Evolutionary conservation across 495 filamentous ascomycete species (phyloP).

Genomic region (Penicillium parvum): DNA sequence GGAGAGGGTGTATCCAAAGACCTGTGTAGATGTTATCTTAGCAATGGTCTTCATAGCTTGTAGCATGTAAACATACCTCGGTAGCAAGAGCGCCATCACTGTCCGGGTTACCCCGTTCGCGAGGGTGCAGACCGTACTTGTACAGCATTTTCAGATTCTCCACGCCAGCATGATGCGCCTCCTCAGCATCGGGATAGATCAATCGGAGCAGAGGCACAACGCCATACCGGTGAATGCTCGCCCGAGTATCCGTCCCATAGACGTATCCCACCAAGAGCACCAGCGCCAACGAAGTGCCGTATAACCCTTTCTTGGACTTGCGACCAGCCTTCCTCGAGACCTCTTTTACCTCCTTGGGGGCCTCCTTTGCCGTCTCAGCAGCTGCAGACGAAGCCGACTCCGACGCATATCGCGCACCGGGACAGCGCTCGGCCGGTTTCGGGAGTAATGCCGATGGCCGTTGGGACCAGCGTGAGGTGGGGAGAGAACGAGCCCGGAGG

Average conservation of each 20-base stretch:
- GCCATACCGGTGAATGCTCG: constrained; percentile 77
- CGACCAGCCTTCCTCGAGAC: constrained; percentile 33
- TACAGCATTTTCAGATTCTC: constrained; percentile 53
- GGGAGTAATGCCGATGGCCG: constrained; percentile 18
- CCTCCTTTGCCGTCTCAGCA: constrained; percentile 20
- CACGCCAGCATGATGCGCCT: constrained; percentile 78
- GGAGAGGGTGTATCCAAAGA: constrained; percentile 73
- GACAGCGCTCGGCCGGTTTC: constrained; percentile 14
- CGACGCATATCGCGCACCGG: constrained; percentile 29
- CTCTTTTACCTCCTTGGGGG: constrained; percentile 27
- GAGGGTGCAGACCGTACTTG: constrained; percentile 57
- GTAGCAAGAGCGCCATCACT: constrained; percentile 47
- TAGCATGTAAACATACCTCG: constrained; percentile 31
- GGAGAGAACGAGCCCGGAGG: constrained; percentile 26
- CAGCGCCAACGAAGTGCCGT: constrained; percentile 53
- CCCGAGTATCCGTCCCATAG: constrained; percentile 87
- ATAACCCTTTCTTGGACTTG: constrained; percentile 42
- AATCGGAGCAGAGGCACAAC: constrained; percentile 67
- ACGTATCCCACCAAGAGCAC: constrained; percentile 55
- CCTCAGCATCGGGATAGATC: constrained; percentile 79
- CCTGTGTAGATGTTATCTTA: constrained; percentile 28
- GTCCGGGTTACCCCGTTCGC: constrained; percentile 63
- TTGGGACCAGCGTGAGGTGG: constrained; percentile 21
- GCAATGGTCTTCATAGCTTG: neutral
- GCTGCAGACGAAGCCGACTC: constrained; percentile 21